Base-by-base conservation (phyloP, 345 rosid species). In the Clarkia xantiana region DNA sequence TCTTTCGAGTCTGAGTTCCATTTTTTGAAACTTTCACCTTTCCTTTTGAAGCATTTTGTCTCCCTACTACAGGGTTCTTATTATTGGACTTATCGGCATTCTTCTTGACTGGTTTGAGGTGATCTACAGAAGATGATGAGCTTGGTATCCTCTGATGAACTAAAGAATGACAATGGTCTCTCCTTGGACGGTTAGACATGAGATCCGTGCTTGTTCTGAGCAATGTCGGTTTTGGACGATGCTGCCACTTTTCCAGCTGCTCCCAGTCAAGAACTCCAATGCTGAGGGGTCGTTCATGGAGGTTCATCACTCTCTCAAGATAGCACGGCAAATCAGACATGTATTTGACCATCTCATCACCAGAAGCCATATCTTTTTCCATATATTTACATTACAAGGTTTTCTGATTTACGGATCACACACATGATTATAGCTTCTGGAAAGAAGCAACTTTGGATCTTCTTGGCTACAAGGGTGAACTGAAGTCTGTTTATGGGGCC, bases 251-350 rank as follows among this genome's bases (percentile, higher is more conserved):
- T 57, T 88, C 85, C 44, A 88, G 76, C 25, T 76, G 83, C 4
- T 76, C 67, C 97, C 97, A 84, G 47, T 81, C 82, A 63, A 88
- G 88, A 53, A 88, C 97, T 68, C 97, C 97, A 51, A 84, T 68
- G 34, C 71, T 88, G 61, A 84, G 60, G 56, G 71, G 68, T 42
- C 64, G 77, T 23, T 88, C 97, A 45, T 69, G 67, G 18, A 52
- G 71, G 1, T 62, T 62, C 56, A 66, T 71, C 54, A 79, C 66
- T 68, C 71, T 69, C 75, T 81, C 82, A 58, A 84, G 67, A 77
- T 74, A 88, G 70, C 73, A 76, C 10, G 97, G 91, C 69, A 88
- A 60, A 51, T 70, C 73, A 0, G 91, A 81, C 94, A 88, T 84
- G 61, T 81, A 75, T 68, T 79, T 84, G 22, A 88, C 88, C 58